Conservation (phyloP, 768 basidiomycete genomes). For the Leccinum variicolor region DNA sequence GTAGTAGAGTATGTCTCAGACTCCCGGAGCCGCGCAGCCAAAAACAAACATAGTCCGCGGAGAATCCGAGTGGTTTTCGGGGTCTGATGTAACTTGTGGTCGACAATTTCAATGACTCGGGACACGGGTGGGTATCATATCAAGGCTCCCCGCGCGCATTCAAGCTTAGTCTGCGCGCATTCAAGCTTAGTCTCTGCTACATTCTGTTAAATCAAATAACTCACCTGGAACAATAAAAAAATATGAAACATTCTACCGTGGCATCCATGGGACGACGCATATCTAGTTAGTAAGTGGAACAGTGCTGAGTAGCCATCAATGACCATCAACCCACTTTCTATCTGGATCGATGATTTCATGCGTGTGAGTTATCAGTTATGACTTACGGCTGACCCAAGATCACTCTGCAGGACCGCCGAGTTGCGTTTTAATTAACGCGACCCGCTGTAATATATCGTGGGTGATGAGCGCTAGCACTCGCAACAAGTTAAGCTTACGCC, state of each 20-base stretch:
- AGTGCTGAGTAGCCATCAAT: not conserved
- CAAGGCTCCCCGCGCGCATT: not conserved
- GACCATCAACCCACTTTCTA: not conserved
- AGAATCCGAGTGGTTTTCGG: not conserved
- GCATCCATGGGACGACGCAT: not conserved
- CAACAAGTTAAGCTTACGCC: not conserved
- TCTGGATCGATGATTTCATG: not conserved
- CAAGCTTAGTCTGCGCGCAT: not conserved
- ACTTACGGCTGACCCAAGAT: not conserved
- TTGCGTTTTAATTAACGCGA: not conserved
- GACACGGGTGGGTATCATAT: not conserved
- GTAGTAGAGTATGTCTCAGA: not conserved
- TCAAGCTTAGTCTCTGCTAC: not conserved
- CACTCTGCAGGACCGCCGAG: not conserved
- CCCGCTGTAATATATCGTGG: not conserved
- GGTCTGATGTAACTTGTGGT: not conserved
- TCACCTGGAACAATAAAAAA: not conserved
- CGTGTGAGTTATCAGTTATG: not conserved
- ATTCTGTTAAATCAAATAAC: not conserved
- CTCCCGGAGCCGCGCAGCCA: not conserved
- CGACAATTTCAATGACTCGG: not conserved
- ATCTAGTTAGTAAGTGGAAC: not conserved
- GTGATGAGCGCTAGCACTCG: not conserved
- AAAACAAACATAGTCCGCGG: not conserved
- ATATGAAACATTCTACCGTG: not conserved